A percentile compares a stretch with the other conserved stretches of the same genome.
Evolutionary conservation across 2,329 filamentous ascomycete species (phyloP).

Genomic region (Xylariaceae sp.): DNA sequence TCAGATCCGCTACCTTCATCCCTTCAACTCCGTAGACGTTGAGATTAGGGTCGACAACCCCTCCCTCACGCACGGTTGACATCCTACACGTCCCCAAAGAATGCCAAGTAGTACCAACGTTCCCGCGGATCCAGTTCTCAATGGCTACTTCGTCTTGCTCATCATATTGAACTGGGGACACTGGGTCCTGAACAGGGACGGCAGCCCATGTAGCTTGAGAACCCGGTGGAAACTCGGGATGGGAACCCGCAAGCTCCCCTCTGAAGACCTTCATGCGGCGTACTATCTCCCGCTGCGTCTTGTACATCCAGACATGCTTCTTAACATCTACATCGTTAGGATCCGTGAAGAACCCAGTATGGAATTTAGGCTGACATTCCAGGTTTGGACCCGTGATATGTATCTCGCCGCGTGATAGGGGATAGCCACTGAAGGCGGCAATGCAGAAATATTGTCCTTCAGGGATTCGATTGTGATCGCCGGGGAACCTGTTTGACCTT

Average conservation of each 20-base stretch:
- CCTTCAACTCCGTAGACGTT: constrained; percentile 35
- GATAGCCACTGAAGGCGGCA: constrained; percentile 51
- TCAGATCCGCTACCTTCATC: constrained; percentile 35
- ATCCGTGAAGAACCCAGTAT: constrained; percentile 18
- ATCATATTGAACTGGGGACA: constrained; percentile 35
- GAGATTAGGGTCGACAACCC: constrained; percentile 36
- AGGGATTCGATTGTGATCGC: not conserved
- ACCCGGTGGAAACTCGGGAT: constrained; percentile 39
- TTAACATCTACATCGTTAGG: constrained; percentile 50
- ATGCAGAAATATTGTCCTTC: constrained; percentile 45
- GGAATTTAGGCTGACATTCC: constrained; percentile 6
- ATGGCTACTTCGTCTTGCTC: constrained; percentile 41
- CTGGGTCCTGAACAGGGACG: constrained; percentile 12
- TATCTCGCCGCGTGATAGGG: constrained; percentile 53
- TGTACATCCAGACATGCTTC: constrained; percentile 58
- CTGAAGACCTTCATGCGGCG: constrained; percentile 49
- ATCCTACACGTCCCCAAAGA: constrained; percentile 27
- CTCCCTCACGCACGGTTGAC: constrained; percentile 29
- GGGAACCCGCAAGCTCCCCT: constrained; percentile 39
- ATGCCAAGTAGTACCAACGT: constrained; percentile 36
- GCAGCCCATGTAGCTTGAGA: constrained; percentile 36
- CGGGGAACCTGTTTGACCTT: constrained; percentile 1
- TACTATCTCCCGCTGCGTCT: constrained; percentile 54
- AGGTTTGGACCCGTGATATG: constrained; percentile 44
- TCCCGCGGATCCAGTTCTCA: constrained; percentile 34